These are phyloP conservation scores for Zygoascus ofunaensis DNA, from an alignment of 805 yeast genomes.

Conservation along the genomic window DNA sequence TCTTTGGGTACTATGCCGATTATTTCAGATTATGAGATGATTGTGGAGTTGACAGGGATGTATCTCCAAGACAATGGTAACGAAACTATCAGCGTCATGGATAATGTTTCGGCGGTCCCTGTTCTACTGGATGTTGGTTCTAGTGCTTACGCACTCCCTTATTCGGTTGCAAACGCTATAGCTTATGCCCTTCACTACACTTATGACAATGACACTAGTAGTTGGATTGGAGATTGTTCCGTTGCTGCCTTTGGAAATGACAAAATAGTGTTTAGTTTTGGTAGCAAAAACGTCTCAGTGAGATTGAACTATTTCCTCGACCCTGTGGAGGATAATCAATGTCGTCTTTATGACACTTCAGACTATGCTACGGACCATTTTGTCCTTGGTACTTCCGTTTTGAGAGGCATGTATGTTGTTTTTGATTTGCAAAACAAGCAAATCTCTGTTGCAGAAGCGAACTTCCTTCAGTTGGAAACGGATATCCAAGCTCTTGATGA, in stretches of 20 bases:
- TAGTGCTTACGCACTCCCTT: conserved; percentile 19
- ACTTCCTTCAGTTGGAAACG: conserved; percentile 19
- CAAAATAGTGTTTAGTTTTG: conserved; percentile 15
- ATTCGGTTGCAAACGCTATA: conserved; percentile 23
- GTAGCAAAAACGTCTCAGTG: conserved; percentile 20
- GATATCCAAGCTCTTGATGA: conserved; percentile 17
- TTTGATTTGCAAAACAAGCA: conserved; percentile 53
- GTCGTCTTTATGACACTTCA: conserved; percentile 1
- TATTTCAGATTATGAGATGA: conserved; percentile 12
- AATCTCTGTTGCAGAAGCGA: conserved; percentile 47
- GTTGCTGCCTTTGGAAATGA: conserved; percentile 16
- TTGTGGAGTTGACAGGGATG: conserved; percentile 7
- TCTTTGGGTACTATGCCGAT: conserved; percentile 18
- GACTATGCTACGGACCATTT: conserved; percentile 5
- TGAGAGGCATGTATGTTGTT: conserved; percentile 54
- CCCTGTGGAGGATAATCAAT: conserved; percentile 31
- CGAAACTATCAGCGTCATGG: neutral
- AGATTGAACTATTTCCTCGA: conserved; percentile 20
- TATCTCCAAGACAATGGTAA: conserved; percentile 1
- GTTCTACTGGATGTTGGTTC: conserved; percentile 21
- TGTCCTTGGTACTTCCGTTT: conserved; percentile 44
- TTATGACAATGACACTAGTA: conserved; percentile 26
- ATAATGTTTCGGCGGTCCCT: conserved; percentile 1
- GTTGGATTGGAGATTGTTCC: conserved; percentile 17
- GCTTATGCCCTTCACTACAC: conserved; percentile 31